Conservation (phyloP, 2,329 filamentous ascomycete genomes). For the Aspergillus transmontanensis region DNA sequence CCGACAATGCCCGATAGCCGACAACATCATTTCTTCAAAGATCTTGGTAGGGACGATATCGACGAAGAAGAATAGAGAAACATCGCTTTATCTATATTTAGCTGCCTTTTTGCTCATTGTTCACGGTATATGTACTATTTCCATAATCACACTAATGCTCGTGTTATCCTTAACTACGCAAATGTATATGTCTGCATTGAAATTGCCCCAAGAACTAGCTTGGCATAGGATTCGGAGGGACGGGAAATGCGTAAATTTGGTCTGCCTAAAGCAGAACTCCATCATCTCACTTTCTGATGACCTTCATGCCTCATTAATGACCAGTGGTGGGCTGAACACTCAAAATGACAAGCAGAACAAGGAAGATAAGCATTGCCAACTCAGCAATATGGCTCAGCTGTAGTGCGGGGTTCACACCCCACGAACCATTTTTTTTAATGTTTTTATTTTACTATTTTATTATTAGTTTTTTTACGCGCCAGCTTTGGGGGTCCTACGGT, state of each 20-base stretch:
- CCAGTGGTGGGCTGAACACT: constrained; percentile 20
- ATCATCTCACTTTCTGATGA: neutral
- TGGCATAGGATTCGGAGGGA: neutral
- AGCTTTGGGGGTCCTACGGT: constrained; percentile 2
- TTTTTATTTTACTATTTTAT: neutral
- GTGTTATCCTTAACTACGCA: neutral
- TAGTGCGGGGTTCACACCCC: constrained; percentile 21
- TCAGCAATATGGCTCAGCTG: constrained; percentile 18
- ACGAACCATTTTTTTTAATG: constrained; percentile 2
- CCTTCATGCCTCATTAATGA: neutral
- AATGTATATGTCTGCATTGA: neutral
- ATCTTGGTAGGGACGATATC: neutral
- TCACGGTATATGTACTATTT: neutral
- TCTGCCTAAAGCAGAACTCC: neutral
- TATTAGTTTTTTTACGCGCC: neutral
- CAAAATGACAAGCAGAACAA: neutral
- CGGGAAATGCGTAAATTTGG: neutral
- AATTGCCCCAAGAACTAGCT: neutral
- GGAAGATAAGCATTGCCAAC: constrained; percentile 17
- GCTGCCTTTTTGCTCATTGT: neutral
- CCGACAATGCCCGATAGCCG: constrained; percentile 1
- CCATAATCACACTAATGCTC: neutral
- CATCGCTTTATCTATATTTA: neutral
- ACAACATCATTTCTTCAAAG: neutral
- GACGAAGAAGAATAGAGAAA: neutral